Evolutionary conservation across 805 yeast species (phyloP).

Genomic region (Zygotorulaspora danielsina): DNA sequence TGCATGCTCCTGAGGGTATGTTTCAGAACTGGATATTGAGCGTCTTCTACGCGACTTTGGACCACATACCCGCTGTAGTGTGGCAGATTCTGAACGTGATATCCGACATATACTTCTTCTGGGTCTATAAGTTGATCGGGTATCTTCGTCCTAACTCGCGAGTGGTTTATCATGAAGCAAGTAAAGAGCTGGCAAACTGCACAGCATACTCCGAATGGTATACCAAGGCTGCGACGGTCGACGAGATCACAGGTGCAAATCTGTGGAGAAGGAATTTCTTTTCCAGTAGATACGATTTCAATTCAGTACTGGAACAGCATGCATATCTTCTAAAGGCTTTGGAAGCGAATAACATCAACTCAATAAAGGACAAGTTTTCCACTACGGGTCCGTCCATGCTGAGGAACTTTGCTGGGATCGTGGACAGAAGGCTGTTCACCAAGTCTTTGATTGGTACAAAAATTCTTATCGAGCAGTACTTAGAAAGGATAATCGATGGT

Average conservation of each 20-base stretch:
- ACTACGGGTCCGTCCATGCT: slow-evolving; percentile 64
- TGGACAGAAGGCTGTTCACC: slow-evolving; percentile 72
- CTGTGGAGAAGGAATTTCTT: slow-evolving; percentile 80
- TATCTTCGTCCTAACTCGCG: slow-evolving; percentile 33
- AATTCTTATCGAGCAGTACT: slow-evolving; percentile 60
- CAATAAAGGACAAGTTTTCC: slow-evolving; percentile 62
- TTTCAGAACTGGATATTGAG: slow-evolving; percentile 23
- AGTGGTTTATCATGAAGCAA: slow-evolving; percentile 39
- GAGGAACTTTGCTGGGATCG: slow-evolving; percentile 87
- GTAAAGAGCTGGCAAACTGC: slow-evolving; percentile 48
- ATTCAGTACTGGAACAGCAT: slow-evolving; percentile 70
- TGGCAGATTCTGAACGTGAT: slow-evolving; percentile 41
- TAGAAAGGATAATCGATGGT: slow-evolving; percentile 73
- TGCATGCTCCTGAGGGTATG: slow-evolving; percentile 5
- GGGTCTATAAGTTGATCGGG: slow-evolving; percentile 33
- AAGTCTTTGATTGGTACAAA: slow-evolving; percentile 88
- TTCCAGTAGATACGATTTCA: slow-evolving; percentile 77
- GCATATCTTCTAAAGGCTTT: slow-evolving; percentile 60
- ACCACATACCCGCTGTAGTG: slow-evolving; percentile 41
- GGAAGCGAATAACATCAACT: slow-evolving; percentile 47
- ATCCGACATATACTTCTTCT: slow-evolving; percentile 41
- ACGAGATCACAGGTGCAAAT: slow-evolving; percentile 49
- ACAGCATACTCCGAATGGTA: slow-evolving; percentile 70
- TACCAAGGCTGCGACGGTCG: slow-evolving; percentile 45
- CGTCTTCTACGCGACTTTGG: slow-evolving; percentile 30